Evolutionary conservation across 164 flowering plant genomes (phyloP).

Genomic region (Piper betle): DNA sequence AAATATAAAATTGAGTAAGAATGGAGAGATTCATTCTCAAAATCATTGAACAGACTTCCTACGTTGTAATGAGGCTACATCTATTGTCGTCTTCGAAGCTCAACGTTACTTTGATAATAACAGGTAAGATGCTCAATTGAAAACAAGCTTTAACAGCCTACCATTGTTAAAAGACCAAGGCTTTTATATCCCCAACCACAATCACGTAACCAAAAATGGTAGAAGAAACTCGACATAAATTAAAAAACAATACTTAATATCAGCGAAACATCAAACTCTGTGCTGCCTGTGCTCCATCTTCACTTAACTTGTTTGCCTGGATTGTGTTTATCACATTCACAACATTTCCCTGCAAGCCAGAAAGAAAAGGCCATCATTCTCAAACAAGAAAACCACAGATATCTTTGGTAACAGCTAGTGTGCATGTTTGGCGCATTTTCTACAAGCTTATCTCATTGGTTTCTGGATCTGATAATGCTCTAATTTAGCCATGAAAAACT

Average conservation of each 20-base stretch:
- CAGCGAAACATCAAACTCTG: constrained; percentile 50
- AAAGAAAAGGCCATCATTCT: not conserved
- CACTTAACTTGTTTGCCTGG: constrained; percentile 58
- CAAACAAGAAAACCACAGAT: not conserved
- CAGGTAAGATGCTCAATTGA: too few species aligned
- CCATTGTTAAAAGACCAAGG: too few species aligned
- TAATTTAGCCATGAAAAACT: not conserved
- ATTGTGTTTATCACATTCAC: constrained; percentile 60
- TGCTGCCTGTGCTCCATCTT: constrained; percentile 45
- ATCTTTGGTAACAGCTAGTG: not conserved
- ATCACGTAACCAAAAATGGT: too few species aligned
- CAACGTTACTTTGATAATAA: too few species aligned
- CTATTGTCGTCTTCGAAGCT: too few species aligned
- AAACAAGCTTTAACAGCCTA: too few species aligned
- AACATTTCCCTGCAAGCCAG: constrained; percentile 46
- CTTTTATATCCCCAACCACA: too few species aligned
- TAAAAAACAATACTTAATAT: not conserved
- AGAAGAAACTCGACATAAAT: too few species aligned
- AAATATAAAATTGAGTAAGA: too few species aligned
- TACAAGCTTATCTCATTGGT: not conserved
- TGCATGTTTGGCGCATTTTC: not conserved
- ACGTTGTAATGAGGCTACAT: too few species aligned
- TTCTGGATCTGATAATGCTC: not conserved
- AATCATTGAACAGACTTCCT: too few species aligned
- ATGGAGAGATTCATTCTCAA: too few species aligned